Base-by-base conservation (phyloP, 2,329 filamentous ascomycete species). In the Cladobotryum protrusum region DNA sequence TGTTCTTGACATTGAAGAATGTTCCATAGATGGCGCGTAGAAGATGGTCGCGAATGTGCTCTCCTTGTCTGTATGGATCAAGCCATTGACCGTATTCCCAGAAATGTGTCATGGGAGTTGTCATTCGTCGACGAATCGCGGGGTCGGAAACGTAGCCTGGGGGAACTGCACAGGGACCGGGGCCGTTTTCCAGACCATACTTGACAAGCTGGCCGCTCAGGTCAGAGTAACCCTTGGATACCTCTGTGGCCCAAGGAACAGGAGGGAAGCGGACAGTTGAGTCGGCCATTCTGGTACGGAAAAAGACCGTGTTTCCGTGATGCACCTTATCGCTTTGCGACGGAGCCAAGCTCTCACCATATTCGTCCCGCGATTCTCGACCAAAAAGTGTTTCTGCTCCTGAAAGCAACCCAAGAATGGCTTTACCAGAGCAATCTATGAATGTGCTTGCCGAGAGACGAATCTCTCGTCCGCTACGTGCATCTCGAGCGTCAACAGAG, bases 201-300 rank as follows among this genome's bases (percentile, higher is more conserved):
- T 47, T 47, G 35, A 47, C 45, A 13, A 47, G 35, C 8, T 47
- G 45, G 5, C 45, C 45, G 3, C 35, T 39, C 13, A 47, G 45
- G 12, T 47, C 37, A 29, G 45, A 32, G 45, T 40, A 47, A 1
- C 33, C 45, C 20, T 47, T 47, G 9, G 45, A 40, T 11, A 47
- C 45, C 13, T 34, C 45, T 40, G 45, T 47, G n/a, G 45, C 45
- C 45, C 45, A 47, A 11, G 45, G 45, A n/a, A 47, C 36, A 29
- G 24, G n/a, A 9, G 45, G 45, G 17, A 47, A 47, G n/a, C 32
- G 20, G 14, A 47, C 45, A 13, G 45, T 35, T 17, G 35, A 40
- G 1, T 29, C 24, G 9, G 20, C 11, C 45, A 47, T 47, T 19
- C 15, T 33, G 1, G 45, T 47, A n/a, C 45, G 45, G 15, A 47